Evolutionary conservation across 2,329 filamentous ascomycete genomes (phyloP), one percentile per base, ranked within the genome.

Genomic region (Colletotrichum lini): DNA sequence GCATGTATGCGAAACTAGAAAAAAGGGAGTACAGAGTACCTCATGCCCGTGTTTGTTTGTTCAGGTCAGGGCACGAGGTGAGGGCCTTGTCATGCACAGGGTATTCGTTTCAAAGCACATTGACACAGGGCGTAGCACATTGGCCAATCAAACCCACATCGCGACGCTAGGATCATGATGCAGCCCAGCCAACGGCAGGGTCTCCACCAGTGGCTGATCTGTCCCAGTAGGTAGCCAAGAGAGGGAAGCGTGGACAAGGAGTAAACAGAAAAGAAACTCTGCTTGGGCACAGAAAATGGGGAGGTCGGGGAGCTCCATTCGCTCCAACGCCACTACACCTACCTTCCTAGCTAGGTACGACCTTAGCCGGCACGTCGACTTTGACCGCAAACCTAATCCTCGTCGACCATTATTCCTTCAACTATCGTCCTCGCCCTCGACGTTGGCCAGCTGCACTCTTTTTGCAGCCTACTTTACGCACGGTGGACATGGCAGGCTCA

Each of bases 191-290:
- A 53, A 61, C 56, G 21, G n/a, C 30, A 44, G 21, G 30, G 64
- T 60, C 23, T 35, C 64, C 45, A 66, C 45, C 42, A 38, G 45
- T 7, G 16, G 10, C 45, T 21, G n/a, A 30, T 40, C 23, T 30
- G 42, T 44, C 23, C 40, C n/a, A n/a, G n/a, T n/a, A n/a, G 50
- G 52, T 15, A 23, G 35, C 23, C 35, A 40, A 35, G 30, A 35
- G 44, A 16, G 18, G 10, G 21, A 23, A 30, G 26, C 26, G 44
- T 59, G 50, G 53, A 56, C 54, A 54, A 54, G 30, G 66, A 54
- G 66, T 70, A 60, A 70, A 70, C 67, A 70, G 50, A 65, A 56
- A 57, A 70, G 50, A 65, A 56, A 57, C 35, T 57, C n/a, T 16
- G 53, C 53, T 15, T 54, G 35, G 40, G 53, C n/a, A 42, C 18